phyloP scores from a whole-genome alignment of 2,329 filamentous ascomycete species.

The Fusarium nodosum region DNA sequence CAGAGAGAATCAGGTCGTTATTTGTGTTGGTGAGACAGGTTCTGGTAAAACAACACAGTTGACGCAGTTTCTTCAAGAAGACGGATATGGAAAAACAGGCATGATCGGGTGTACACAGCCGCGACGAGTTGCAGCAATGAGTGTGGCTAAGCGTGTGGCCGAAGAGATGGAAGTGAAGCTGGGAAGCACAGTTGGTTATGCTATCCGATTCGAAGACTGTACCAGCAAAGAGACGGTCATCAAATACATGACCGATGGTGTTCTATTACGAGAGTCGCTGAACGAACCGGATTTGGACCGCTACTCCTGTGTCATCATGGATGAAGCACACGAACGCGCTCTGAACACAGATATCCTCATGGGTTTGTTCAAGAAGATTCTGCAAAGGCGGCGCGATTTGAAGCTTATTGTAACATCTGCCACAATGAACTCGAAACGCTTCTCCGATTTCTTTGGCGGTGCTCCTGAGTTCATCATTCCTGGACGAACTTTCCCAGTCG shows the following conservation, averaged over 20 bases:
- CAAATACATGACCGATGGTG: slow-evolving; percentile 99
- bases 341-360: slow-evolving; percentile 97
- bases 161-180: slow-evolving; percentile 98
- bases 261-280: slow-evolving; percentile 91
- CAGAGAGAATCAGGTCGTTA: slow-evolving; percentile 95
- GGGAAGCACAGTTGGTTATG: slow-evolving; percentile 91
- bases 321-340: slow-evolving; percentile 96
- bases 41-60: slow-evolving; percentile 98
- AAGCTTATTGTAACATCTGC: slow-evolving; percentile 98
- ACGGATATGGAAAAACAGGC: slow-evolving; percentile 88
- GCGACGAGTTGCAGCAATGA: slow-evolving; percentile 97
- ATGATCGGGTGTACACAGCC: slow-evolving; percentile 98
- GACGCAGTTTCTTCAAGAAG: slow-evolving; percentile 95
- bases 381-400: slow-evolving; percentile 88
- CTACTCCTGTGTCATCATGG: slow-evolving; percentile 99
- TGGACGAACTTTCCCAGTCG: slow-evolving; percentile 95
- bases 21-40: slow-evolving; percentile 96
- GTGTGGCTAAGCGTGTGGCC: slow-evolving; percentile 96
- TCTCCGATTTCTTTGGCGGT: slow-evolving; percentile 95
- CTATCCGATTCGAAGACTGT: slow-evolving; percentile 98
- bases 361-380: slow-evolving; percentile 97
- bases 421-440: slow-evolving; percentile 97
- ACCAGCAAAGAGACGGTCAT: slow-evolving; percentile 95
- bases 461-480: slow-evolving; percentile 98
- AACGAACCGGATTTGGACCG: slow-evolving; percentile 93